Conservation (phyloP, 768 basidiomycete genomes). For the Neoboletus brunneissimus region DNA sequence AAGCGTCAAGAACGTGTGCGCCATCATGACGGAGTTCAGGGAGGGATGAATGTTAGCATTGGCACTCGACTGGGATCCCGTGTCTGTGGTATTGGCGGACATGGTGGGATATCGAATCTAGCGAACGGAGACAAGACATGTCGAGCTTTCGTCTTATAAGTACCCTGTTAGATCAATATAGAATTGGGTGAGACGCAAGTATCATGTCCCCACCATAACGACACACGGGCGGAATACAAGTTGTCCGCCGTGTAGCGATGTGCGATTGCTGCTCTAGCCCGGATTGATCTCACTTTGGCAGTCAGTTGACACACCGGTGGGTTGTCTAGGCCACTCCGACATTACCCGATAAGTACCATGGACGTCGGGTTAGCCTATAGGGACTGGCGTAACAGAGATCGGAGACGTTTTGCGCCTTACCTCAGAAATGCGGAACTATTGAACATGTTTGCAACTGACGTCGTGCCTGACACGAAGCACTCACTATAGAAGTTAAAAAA, state of each 20-base stretch:
- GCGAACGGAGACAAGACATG: neutral
- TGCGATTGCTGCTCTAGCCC: neutral
- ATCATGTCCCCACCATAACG: neutral
- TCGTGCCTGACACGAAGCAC: neutral
- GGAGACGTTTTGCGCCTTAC: neutral
- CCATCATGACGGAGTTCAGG: conserved; percentile 22
- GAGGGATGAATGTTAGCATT: conserved; percentile 1
- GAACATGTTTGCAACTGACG: neutral
- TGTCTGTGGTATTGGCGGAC: conserved; percentile 1
- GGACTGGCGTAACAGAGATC: neutral
- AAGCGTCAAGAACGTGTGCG: conserved; percentile 20
- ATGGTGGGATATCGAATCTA: conserved; percentile 1
- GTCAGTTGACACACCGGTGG: neutral
- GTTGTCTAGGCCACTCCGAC: neutral
- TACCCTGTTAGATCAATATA: neutral
- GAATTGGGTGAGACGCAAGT: too few species aligned
- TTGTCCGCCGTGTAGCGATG: neutral
- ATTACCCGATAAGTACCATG: neutral
- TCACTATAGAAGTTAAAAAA: neutral
- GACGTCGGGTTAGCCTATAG: neutral
- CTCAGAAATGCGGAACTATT: neutral
- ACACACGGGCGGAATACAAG: neutral
- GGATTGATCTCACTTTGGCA: neutral
- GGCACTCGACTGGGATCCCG: neutral
- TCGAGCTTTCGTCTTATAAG: neutral